phyloP scores from a whole-genome alignment of 495 filamentous ascomycete species.

The Ramalina intermedia region DNA sequence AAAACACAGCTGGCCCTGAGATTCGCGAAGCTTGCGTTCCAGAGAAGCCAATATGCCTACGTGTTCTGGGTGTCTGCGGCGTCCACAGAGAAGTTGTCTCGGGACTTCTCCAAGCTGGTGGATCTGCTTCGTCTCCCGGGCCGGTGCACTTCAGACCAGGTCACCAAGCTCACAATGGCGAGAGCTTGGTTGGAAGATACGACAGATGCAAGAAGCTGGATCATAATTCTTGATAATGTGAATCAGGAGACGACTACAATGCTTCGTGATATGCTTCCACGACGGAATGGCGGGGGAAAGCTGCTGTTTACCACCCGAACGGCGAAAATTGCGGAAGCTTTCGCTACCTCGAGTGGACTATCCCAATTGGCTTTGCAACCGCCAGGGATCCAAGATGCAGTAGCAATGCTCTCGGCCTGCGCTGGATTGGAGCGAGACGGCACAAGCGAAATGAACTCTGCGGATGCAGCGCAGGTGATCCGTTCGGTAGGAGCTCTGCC shows the following conservation, averaged over 20 bases:
- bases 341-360: not conserved
- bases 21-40: conserved; percentile 3
- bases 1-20: conserved; percentile 10
- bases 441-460: not conserved
- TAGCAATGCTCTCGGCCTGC: conserved; percentile 2
- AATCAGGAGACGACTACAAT: not conserved
- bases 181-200: conserved; percentile 6
- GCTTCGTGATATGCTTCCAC: conserved; percentile 6
- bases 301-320: conserved; percentile 5
- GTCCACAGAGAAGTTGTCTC: conserved; percentile 3
- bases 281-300: not conserved
- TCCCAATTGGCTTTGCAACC: conserved; percentile 3
- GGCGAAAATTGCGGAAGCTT: conserved; percentile 1
- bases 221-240: conserved; percentile 6
- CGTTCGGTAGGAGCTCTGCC: conserved; percentile 3
- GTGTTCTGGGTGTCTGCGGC: conserved; percentile 6
- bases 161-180: not conserved
- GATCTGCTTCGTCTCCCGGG: conserved; percentile 6
- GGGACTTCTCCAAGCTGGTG: conserved; percentile 4
- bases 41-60: conserved; percentile 3
- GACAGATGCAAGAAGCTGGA: not conserved
- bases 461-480: conserved; percentile 1
- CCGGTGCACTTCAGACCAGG: not conserved
- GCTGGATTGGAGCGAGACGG: not conserved
- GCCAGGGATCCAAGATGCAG: not conserved